A percentile compares a stretch with the other conserved stretches of the same genome.
These are phyloP conservation scores for Aspergillus arachidicola DNA, from an alignment of 2,329 filamentous ascomycete species.

Conservation along the genomic window DNA sequence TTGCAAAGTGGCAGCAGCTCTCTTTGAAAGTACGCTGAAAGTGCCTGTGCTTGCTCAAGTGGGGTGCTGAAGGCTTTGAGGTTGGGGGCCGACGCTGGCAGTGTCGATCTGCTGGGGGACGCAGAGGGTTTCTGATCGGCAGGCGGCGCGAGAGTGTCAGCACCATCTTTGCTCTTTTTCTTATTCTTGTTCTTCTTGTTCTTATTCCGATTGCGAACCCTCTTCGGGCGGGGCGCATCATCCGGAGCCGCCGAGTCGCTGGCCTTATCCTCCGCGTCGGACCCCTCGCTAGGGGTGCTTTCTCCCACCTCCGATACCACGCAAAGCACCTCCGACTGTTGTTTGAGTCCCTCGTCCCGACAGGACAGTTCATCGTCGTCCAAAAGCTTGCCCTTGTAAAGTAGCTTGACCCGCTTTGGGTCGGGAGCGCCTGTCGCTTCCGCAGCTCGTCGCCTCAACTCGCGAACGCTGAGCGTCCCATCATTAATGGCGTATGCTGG, in stretches of 20 bases:
- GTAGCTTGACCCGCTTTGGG: constrained; percentile 43
- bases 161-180: constrained; percentile 27
- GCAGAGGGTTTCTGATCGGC: constrained; percentile 20
- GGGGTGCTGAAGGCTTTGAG: constrained; percentile 35
- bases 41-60: constrained; percentile 41
- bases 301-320: constrained; percentile 46
- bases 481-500: constrained; percentile 52
- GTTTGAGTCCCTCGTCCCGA: constrained; percentile 49
- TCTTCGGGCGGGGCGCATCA: constrained; percentile 17
- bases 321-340: constrained; percentile 51
- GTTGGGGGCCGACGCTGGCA: constrained; percentile 38
- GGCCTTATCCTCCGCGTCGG: constrained; percentile 30
- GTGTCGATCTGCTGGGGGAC: constrained; percentile 14
- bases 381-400: constrained; percentile 52
- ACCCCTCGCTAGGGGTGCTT: constrained; percentile 34
- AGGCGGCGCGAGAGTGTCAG: constrained; percentile 20
- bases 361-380: constrained; percentile 44
- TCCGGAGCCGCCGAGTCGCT: constrained; percentile 21
- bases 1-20: constrained; percentile 43
- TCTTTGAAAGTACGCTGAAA: constrained; percentile 40
- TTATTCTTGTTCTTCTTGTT: constrained; percentile 30
- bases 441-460: constrained; percentile 45
- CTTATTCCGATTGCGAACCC: constrained; percentile 16
- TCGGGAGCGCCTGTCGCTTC: constrained; percentile 38
- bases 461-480: constrained; percentile 44